Evolutionary conservation across 2,329 filamentous ascomycete genomes (phyloP).

Genomic region (Aureobasidium subglaciale): DNA sequence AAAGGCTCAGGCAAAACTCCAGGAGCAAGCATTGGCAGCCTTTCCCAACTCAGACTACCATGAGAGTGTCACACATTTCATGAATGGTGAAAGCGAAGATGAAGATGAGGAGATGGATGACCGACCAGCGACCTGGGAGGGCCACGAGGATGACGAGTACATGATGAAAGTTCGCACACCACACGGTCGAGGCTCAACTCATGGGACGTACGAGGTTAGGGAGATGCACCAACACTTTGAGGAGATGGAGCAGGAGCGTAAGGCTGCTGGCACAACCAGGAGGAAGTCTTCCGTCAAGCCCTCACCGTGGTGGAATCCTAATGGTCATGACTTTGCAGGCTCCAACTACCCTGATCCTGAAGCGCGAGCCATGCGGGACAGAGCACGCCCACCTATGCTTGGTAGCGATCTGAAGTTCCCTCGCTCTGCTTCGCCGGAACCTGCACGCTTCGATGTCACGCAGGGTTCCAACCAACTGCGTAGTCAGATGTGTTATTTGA

Average conservation of each 20-base stretch:
- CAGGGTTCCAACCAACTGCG: slow-evolving; percentile 49
- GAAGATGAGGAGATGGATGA: slow-evolving; percentile 29
- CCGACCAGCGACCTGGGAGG: slow-evolving; percentile 32
- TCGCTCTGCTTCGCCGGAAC: slow-evolving; percentile 72
- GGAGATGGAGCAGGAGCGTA: slow-evolving; percentile 48
- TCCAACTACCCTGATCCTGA: slow-evolving; percentile 32
- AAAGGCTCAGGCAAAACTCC: slow-evolving; percentile 71
- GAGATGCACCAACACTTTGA: slow-evolving; percentile 75
- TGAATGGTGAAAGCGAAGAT: slow-evolving; percentile 48
- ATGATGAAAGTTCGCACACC: slow-evolving; percentile 21
- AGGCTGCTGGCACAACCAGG: slow-evolving; percentile 33
- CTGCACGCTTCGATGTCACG: slow-evolving; percentile 75
- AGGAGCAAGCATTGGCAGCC: slow-evolving; percentile 67
- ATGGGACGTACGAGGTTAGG: slow-evolving; percentile 66
- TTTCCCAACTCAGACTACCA: slow-evolving; percentile 66
- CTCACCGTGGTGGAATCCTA: slow-evolving; percentile 36
- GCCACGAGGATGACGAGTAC: slow-evolving; percentile 33
- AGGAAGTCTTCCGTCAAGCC: slow-evolving; percentile 18
- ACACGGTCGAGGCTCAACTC: slow-evolving; percentile 53
- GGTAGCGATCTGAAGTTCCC: slow-evolving; percentile 75
- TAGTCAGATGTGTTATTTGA: slow-evolving; percentile 43
- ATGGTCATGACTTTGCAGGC: slow-evolving; percentile 20
- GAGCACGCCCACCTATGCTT: slow-evolving; percentile 74
- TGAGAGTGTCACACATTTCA: slow-evolving; percentile 65
- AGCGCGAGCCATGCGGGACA: slow-evolving; percentile 50